Percentiles rank a stretch among this genome's conserved stretches.
phyloP scores from a whole-genome alignment of 2,329 filamentous ascomycete species.

The Pseudocercospora macadamiae region DNA sequence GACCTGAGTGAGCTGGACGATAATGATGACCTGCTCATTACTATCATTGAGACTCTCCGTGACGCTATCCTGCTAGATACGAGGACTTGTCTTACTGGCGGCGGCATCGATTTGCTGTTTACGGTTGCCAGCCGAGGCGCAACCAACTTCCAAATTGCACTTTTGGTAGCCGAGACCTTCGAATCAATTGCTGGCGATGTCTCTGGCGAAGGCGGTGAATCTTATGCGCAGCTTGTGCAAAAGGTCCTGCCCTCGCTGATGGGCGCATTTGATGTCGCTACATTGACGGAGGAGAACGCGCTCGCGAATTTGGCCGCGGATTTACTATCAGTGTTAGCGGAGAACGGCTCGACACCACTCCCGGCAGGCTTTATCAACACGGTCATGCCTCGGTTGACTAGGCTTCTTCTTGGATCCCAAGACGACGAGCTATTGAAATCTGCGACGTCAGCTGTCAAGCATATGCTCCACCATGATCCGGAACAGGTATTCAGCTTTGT shows the following conservation, averaged over 20 bases:
- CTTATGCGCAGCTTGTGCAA: slow-evolving; percentile 76
- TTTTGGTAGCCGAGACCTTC: slow-evolving; percentile 86
- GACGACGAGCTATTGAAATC: slow-evolving; percentile 88
- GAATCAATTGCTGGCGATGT: slow-evolving; percentile 79
- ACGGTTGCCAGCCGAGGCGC: slow-evolving; percentile 85
- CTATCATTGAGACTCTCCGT: slow-evolving; percentile 82
- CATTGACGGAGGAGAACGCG: slow-evolving; percentile 80
- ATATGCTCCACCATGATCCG: slow-evolving; percentile 86
- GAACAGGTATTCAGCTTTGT: slow-evolving; percentile 87
- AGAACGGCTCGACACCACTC: slow-evolving; percentile 81
- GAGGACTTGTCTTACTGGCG: slow-evolving; percentile 70
- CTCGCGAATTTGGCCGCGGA: slow-evolving; percentile 86
- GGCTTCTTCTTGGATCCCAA: slow-evolving; percentile 77
- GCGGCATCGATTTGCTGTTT: slow-evolving; percentile 83
- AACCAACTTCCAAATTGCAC: slow-evolving; percentile 85
- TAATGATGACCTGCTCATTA: slow-evolving; percentile 88
- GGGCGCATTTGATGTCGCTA: slow-evolving; percentile 85
- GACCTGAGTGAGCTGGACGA: slow-evolving; percentile 83
- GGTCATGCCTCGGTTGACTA: slow-evolving; percentile 83
- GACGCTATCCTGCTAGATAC: slow-evolving; percentile 81
- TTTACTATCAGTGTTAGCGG: slow-evolving; percentile 76
- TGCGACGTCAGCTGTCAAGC: slow-evolving; percentile 82
- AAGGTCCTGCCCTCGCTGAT: slow-evolving; percentile 87
- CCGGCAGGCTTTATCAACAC: slow-evolving; percentile 83
- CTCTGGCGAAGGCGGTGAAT: slow-evolving; percentile 64